Evolutionary conservation across 371 early-diverging fungal species (phyloP).

Genomic region (Mitosporidium daphniae): DNA sequence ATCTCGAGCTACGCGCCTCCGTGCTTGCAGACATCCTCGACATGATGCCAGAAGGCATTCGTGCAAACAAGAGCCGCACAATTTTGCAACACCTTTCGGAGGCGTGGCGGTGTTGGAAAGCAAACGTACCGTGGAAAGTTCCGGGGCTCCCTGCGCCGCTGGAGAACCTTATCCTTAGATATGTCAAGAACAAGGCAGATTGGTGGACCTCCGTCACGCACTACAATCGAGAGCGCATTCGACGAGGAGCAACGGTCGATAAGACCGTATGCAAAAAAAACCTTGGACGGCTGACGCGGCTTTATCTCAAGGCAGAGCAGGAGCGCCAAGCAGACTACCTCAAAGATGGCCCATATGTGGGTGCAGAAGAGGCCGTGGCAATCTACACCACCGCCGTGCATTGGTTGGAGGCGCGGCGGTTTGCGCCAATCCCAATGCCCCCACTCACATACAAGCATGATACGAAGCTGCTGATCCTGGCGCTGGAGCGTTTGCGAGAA

Average conservation of each 20-base stretch:
- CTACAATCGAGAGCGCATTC: slow-evolving; percentile 86
- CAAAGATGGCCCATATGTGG: slow-evolving; percentile 83
- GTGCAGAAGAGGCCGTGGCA: slow-evolving; percentile 79
- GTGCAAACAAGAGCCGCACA: slow-evolving; percentile 62
- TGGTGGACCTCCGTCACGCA: slow-evolving; percentile 95
- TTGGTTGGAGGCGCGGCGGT: slow-evolving; percentile 83
- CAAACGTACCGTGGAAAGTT: slow-evolving; percentile 91
- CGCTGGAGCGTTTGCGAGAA: slow-evolving; percentile 70
- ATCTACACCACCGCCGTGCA: slow-evolving; percentile 83
- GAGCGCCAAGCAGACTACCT: slow-evolving; percentile 90
- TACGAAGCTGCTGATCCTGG: slow-evolving; percentile 64
- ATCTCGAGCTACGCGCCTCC: slow-evolving; percentile 72
- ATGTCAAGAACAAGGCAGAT: slow-evolving; percentile 86
- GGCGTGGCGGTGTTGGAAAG: slow-evolving; percentile 68
- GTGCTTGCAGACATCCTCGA: slow-evolving; percentile 84
- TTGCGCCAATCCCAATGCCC: slow-evolving; percentile 90
- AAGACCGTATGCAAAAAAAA: slow-evolving; percentile 89
- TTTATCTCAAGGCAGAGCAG: slow-evolving; percentile 92
- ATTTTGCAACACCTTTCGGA: slow-evolving; percentile 84
- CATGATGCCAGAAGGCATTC: slow-evolving; percentile 88
- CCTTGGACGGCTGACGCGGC: slow-evolving; percentile 76
- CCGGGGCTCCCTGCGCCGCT: slow-evolving; percentile 80
- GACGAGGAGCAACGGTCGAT: slow-evolving; percentile 90
- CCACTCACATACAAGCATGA: slow-evolving; percentile 92
- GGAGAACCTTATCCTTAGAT: slow-evolving; percentile 85